Evolutionary conservation across 73 alveolate species (phyloP), one percentile per base, ranked within the genome.

Genomic region (Tetrahymena elliotti): DNA sequence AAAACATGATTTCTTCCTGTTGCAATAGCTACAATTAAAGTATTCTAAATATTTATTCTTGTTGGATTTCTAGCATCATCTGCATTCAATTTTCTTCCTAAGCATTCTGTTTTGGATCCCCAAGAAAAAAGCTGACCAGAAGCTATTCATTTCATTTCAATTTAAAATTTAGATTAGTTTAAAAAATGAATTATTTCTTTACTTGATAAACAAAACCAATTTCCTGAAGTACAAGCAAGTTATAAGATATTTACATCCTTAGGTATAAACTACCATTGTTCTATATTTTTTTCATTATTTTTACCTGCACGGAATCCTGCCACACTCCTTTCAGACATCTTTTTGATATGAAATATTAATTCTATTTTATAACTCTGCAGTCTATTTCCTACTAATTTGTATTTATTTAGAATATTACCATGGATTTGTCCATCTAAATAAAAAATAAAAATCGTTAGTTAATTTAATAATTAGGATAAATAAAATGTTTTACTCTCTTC

Each of bases 1-100:
- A 97, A 93, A 13, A 95, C 97, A 93, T 97, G 98, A 36, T 93
- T 84, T 47, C 95, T 94, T 24, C 98, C 98, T 13, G 97, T 83
- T 3, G 98, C 97, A 27, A 96, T 24, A 82, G 93, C 93, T 22
- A 95, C 92, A 18, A 93, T 93, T 13, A 94, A 94, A 37, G 93
- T 31, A 33, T 39, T 94, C 10, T 40, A 38, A 33, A 40, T 93
- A 15, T 97, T 96, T 2, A 97, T 93, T 47, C 83, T 94, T 34
- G 93, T 96, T 31, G 93, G 95, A 92, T 95, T 94, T 68, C 94
- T 95, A 10, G 94, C 96, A 38, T 94, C 96, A 53, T 96, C 84
- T 4, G 38, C 41, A 33, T 83, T 92, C 11, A 54, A 84, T 16
- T 93, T 95, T 93, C 96, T 35, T 20, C 98, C 98, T 3, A 97